Conservation (phyloP, 2,329 filamentous ascomycete genomes). For the Colletotrichum australisinense region DNA sequence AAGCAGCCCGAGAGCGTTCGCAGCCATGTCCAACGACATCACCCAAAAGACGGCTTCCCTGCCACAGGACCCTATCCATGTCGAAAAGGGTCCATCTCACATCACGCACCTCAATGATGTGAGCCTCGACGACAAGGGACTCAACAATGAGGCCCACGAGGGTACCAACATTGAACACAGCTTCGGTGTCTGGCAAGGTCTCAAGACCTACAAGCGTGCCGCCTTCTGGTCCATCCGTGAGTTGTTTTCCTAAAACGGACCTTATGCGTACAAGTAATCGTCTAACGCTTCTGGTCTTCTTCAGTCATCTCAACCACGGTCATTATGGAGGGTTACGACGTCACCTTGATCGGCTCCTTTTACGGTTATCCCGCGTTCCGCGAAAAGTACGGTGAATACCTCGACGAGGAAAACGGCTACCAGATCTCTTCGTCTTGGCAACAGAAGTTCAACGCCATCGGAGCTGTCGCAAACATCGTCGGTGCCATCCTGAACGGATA, state of each 20-base stretch:
- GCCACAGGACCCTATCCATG: constrained; percentile 38
- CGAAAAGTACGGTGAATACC: constrained; percentile 52
- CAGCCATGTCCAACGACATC: constrained; percentile 30
- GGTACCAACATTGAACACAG: constrained; percentile 51
- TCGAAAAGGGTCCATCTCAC: constrained; percentile 45
- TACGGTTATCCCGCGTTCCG: constrained; percentile 55
- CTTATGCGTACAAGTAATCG: too few relatives aligned
- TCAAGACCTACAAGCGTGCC: constrained; percentile 54
- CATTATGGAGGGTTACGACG: constrained; percentile 64
- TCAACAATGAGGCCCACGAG: constrained; percentile 50
- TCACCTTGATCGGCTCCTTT: constrained; percentile 58
- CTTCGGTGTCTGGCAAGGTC: constrained; percentile 46
- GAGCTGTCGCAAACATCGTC: constrained; percentile 50
- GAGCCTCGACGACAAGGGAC: constrained; percentile 49
- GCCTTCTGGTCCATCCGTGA: constrained; percentile 53
- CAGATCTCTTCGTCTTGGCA: constrained; percentile 65
- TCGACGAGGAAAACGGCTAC: constrained; percentile 49
- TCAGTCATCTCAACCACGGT: constrained; percentile 57
- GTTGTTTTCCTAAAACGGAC: constrained; percentile 27
- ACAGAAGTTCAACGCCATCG: constrained; percentile 54
- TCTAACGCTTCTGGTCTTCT: neutral
- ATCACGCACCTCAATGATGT: constrained; percentile 47
- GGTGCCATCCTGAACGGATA: constrained; percentile 56
- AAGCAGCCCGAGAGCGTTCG: constrained; percentile 11
- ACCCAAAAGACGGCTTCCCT: constrained; percentile 1